Evolutionary conservation across 331 rosid species (phyloP), one percentile per base, ranked within the genome.

Genomic region (Cydonia oblonga): DNA sequence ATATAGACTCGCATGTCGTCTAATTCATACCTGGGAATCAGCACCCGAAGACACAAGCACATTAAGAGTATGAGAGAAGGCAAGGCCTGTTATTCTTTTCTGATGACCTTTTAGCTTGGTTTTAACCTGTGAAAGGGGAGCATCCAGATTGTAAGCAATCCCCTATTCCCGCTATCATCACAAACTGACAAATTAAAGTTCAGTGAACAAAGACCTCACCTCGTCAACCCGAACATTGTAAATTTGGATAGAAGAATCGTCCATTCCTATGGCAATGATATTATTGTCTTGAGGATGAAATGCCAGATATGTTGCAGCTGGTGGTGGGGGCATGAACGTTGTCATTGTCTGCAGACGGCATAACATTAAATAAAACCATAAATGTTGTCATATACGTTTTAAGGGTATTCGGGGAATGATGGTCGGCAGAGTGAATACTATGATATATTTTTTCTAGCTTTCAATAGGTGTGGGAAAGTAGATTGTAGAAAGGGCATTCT

Each of bases 11-110:
- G 28, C 56, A 60, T 6, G 32, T 29, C 49, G 54, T 65, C 57
- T 38, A 33, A 81, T 42, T 75, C 75, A 80, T 83, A 95, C 99
- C 99, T 95, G 99, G 33, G 99, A 95, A 83, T 95, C 99, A 5
- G 99, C 99, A 75, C 97, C 99, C 15, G 99, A 95, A 74, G 99
- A 95, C 53, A 95, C 97, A 75, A 95, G 99, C 80, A 95, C 93
- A 81, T 91, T 95, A 65, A 88, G 87, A 73, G 42, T 53, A 13
- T 91, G 89, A 62, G 99, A 95, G 76, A 95, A 95, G 54, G 99
- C 99, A 59, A 95, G 96, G 69, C 99, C 99, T 2, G 99, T 95
- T 68, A 95, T 95, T 86, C 99, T 95, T 88, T 95, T 95, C 84
- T 90, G 96, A 86, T 95, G 99, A 80, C 99, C 99, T 79, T 88